Conservation (phyloP, 441 rosid genomes). For the Syzygium malaccense region DNA sequence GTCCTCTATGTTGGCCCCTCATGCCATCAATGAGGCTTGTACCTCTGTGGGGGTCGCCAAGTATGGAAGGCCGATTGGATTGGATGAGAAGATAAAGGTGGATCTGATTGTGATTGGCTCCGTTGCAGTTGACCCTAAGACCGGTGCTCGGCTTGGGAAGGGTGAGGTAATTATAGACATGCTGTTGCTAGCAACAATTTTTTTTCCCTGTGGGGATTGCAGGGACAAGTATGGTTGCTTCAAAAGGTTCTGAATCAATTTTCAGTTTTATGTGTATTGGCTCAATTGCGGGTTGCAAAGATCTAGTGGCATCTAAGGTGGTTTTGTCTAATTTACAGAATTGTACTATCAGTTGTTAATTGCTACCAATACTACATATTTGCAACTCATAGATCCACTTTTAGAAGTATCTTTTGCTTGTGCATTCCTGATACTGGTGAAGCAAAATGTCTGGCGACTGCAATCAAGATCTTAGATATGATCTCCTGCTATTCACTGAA, state of each 20-base stretch:
- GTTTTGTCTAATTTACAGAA: background rate
- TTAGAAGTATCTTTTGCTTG: background rate
- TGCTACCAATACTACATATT: background rate
- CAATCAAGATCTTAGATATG: background rate
- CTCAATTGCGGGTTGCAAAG: background rate
- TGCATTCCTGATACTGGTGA: background rate
- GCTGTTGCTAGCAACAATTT: background rate
- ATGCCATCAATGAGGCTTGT: slow-evolving; percentile 58
- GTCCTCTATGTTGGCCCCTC: slow-evolving; percentile 31
- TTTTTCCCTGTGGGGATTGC: background rate
- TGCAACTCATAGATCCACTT: background rate
- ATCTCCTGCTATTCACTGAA: background rate
- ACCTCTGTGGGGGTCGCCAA: slow-evolving; percentile 83
- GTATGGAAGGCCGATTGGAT: slow-evolving; percentile 73
- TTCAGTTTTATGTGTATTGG: background rate
- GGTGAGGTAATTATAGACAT: slow-evolving; percentile 56
- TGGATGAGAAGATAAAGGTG: slow-evolving; percentile 75
- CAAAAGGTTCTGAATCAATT: background rate
- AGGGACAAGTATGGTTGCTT: background rate
- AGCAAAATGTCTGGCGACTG: background rate
- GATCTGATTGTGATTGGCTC: slow-evolving; percentile 85
- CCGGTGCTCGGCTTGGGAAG: slow-evolving; percentile 89
- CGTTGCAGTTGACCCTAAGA: slow-evolving; percentile 76
- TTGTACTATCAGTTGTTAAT: background rate
- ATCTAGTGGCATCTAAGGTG: background rate